phyloP scores from a whole-genome alignment of 345 rosid genomes.

The Hypericum perforatum region DNA sequence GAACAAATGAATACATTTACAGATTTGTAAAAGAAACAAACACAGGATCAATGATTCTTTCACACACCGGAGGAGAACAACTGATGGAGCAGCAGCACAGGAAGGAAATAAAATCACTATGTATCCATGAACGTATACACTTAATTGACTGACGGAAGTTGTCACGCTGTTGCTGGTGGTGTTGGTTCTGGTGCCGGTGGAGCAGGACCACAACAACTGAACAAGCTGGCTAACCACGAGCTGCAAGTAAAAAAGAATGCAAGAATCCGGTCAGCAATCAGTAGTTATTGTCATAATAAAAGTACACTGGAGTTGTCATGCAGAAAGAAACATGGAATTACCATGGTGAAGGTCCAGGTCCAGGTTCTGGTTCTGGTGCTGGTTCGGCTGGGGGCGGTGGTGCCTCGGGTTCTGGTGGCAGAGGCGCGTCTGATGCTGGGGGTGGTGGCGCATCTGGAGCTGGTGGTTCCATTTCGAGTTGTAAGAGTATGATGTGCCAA shows the following conservation, averaged over 20 bases:
- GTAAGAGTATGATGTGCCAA: not conserved
- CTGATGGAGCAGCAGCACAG: no score
- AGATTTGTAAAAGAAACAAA: no score
- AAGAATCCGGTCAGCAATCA: no score
- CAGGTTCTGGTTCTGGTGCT: not conserved
- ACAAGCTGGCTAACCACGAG: slow-evolving; percentile 6
- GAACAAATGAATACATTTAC: no score
- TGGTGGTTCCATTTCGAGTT: not conserved
- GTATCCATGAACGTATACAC: no score
- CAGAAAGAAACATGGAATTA: not conserved
- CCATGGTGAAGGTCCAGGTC: not conserved
- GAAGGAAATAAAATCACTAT: no score
- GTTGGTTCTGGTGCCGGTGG: not conserved
- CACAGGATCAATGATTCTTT: no score
- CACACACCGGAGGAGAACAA: no score
- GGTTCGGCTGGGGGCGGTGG: not conserved
- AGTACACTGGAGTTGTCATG: not conserved
- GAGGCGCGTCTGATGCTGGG: not conserved
- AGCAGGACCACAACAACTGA: slow-evolving; percentile 4
- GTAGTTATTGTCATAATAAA: no score
- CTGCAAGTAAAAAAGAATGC: not conserved
- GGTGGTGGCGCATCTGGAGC: not conserved
- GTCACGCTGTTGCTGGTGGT: slow-evolving; percentile 2
- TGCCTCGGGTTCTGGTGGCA: not conserved
- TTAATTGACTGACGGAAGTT: not conserved